Percentiles rank a stretch among this genome's conserved stretches.
These are phyloP conservation scores for Oryza brachyantha DNA, from an alignment of 176 grass and related monocot genomes.

Conservation along the genomic window DNA sequence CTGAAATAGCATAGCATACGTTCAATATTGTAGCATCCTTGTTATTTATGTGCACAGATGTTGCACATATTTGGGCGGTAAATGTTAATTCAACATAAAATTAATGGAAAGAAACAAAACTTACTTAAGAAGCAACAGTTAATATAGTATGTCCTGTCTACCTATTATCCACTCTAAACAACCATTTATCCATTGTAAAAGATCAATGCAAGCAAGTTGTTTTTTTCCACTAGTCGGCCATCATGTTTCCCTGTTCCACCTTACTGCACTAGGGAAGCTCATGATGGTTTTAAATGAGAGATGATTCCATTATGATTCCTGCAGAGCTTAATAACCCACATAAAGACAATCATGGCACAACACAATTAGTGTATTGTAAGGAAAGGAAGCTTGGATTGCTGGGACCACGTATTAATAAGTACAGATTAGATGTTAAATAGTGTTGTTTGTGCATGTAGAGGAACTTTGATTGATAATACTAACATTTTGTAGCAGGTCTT, in stretches of 20 bases:
- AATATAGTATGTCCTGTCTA: background rate
- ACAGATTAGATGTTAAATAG: background rate
- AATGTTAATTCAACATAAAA: background rate
- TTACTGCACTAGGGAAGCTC: slow-evolving; percentile 27
- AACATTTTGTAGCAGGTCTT: slow-evolving; percentile 53
- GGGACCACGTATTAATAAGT: background rate
- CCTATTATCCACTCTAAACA: background rate
- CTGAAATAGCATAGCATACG: background rate
- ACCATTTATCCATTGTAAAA: background rate
- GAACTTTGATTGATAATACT: background rate
- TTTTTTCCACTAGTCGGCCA: background rate
- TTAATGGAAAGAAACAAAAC: background rate
- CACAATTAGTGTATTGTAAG: slow-evolving; percentile 14
- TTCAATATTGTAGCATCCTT: background rate
- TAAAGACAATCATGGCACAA: slow-evolving; percentile 6
- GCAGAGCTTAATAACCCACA: background rate
- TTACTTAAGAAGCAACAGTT: background rate
- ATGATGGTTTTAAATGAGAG: slow-evolving; percentile 16
- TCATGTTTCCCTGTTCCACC: background rate
- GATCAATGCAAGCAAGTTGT: background rate
- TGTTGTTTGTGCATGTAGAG: background rate
- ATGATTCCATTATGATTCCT: background rate
- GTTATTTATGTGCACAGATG: background rate
- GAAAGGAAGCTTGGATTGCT: background rate
- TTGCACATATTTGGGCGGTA: background rate